A percentile compares a stretch with the other conserved stretches of the same genome.
Conservation (phyloP, 371 early-diverging fungal genomes). For the Mucor indicus region DNA sequence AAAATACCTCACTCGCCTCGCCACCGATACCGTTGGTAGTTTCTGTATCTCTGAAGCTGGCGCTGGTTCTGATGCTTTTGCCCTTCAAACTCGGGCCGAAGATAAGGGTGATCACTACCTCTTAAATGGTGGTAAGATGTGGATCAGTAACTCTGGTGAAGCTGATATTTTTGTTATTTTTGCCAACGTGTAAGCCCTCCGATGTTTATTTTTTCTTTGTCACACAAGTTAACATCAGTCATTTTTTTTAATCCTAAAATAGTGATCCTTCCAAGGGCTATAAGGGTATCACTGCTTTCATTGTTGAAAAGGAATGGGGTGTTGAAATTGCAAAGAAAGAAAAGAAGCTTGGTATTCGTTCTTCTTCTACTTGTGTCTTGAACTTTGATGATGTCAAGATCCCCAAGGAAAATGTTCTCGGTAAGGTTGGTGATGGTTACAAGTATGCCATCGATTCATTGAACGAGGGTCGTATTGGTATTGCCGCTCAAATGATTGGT, state of each 20-base stretch:
- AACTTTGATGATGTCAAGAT: conserved; percentile 91
- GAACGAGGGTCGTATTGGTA: conserved; percentile 98
- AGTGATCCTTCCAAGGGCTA: conserved; percentile 89
- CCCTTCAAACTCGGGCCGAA: conserved; percentile 90
- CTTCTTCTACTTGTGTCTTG: conserved; percentile 92
- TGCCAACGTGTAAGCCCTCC: conserved; percentile 86
- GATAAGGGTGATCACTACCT: conserved; percentile 91
- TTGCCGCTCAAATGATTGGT: conserved; percentile 97
- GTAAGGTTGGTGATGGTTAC: conserved; percentile 95
- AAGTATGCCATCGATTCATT: conserved; percentile 97
- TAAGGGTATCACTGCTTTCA: conserved; percentile 98
- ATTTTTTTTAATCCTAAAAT: not conserved
- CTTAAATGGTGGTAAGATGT: conserved; percentile 92
- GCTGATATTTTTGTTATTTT: conserved; percentile 96
- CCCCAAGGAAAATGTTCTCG: conserved; percentile 87
- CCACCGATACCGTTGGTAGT: conserved; percentile 85
- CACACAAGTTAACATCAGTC: not conserved
- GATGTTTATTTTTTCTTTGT: not conserved
- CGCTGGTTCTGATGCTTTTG: conserved; percentile 96
- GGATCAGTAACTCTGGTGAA: conserved; percentile 85
- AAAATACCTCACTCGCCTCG: conserved; percentile 84
- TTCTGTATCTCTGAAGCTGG: conserved; percentile 95
- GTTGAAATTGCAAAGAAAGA: conserved; percentile 95
- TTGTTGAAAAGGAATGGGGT: conserved; percentile 94
- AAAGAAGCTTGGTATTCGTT: conserved; percentile 92